Evolutionary conservation across 495 filamentous ascomycete genomes (phyloP).

Genomic region (Podospora appendiculata): DNA sequence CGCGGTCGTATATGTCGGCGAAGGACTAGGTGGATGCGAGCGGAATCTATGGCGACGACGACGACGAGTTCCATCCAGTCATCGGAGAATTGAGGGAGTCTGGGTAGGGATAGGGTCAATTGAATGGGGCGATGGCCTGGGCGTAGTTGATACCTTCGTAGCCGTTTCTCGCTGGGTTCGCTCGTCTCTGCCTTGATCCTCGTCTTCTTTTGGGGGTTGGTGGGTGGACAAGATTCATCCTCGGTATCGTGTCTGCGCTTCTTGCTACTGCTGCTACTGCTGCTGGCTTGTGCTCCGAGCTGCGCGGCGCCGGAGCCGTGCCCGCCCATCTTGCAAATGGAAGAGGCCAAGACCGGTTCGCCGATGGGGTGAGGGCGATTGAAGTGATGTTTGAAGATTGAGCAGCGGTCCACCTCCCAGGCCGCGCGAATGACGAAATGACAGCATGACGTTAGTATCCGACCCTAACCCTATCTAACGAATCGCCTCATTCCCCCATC

Average conservation of each 20-base stretch:
- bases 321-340: too few relatives aligned
- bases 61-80: background rate
- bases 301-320: too few relatives aligned
- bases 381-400: background rate
- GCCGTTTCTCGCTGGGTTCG: conserved; percentile 8
- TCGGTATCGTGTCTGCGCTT: background rate
- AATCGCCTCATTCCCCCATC: too few relatives aligned
- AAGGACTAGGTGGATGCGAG: conserved; percentile 25
- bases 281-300: too few relatives aligned
- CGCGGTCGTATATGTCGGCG: conserved; percentile 27
- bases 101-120: background rate
- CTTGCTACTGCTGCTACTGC: background rate
- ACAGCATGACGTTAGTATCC: too few relatives aligned
- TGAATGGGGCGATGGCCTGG: background rate
- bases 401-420: too few relatives aligned
- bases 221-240: background rate
- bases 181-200: background rate
- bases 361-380: background rate
- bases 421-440: too few relatives aligned
- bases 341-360: background rate
- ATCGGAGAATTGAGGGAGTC: background rate
- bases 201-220: background rate
- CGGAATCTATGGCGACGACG: conserved; percentile 21
- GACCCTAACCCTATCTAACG: too few relatives aligned
- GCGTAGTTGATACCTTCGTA: conserved; percentile 7